Conservation (phyloP, 2,329 filamentous ascomycete species). For the Sporothrix pseudoabietina region DNA sequence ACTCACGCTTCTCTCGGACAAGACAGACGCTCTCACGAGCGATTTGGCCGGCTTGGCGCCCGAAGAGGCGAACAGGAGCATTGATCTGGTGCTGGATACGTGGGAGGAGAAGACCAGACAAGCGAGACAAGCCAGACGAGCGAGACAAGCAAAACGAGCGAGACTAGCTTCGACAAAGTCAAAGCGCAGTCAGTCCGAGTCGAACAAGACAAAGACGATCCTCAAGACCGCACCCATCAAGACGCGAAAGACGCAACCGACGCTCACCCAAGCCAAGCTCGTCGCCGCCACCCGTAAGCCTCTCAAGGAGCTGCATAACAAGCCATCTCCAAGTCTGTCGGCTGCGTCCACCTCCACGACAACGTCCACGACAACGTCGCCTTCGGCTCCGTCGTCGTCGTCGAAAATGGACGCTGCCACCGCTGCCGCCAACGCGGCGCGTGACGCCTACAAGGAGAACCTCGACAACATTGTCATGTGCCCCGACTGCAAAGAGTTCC, state of each 20-base stretch:
- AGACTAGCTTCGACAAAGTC: slow-evolving; percentile 36
- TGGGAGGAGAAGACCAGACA: slow-evolving; percentile 27
- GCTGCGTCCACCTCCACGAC: background rate
- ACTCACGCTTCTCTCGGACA: slow-evolving; percentile 47
- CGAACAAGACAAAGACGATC: background rate
- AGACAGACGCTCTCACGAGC: slow-evolving; percentile 30
- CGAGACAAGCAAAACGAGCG: too few species aligned
- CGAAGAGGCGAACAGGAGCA: slow-evolving; percentile 3
- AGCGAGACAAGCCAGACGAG: slow-evolving; percentile 20
- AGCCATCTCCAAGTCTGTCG: background rate
- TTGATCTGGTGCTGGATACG: slow-evolving; percentile 26
- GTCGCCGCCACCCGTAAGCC: slow-evolving; percentile 30
- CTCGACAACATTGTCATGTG: slow-evolving; percentile 84
- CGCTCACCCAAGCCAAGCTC: background rate
- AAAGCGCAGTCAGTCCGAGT: background rate
- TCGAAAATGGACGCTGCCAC: slow-evolving; percentile 33
- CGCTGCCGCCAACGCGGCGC: slow-evolving; percentile 30
- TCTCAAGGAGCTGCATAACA: slow-evolving; percentile 35
- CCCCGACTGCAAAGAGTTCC: slow-evolving; percentile 85
- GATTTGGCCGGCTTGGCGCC: slow-evolving; percentile 2
- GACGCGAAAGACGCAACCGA: slow-evolving; percentile 32
- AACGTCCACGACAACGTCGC: background rate
- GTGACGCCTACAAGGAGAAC: slow-evolving; percentile 68
- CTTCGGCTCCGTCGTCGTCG: too few species aligned
- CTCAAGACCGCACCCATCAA: slow-evolving; percentile 28